These are phyloP conservation scores for Protea cynaroides DNA, from an alignment of 164 flowering plant species.

Conservation along the genomic window DNA sequence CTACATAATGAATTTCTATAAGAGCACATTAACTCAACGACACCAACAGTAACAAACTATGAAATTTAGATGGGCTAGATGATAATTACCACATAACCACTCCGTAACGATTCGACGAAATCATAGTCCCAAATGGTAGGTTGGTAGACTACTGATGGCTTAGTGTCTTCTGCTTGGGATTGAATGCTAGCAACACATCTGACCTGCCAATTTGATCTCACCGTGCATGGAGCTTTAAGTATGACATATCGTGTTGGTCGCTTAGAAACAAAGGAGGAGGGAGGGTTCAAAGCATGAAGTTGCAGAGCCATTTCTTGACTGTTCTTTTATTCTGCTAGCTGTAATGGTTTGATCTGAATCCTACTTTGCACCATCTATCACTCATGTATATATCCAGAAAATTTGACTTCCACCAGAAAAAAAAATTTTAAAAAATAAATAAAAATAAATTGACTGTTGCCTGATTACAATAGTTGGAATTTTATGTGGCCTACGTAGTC, in stretches of 20 bases:
- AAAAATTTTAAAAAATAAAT: no score
- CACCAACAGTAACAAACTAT: no score
- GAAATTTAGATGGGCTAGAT: background rate
- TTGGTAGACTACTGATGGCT: conserved; percentile 12
- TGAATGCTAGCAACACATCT: background rate
- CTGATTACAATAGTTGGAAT: no score
- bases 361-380: background rate
- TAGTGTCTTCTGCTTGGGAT: background rate
- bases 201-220: background rate
- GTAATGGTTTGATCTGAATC: background rate
- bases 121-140: conserved; percentile 23
- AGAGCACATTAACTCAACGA: background rate
- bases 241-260: background rate
- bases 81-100: conserved; percentile 5
- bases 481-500: background rate
- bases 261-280: background rate
- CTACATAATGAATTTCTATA: conserved; percentile 1
- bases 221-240: background rate
- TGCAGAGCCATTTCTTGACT: background rate
- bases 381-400: background rate
- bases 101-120: conserved; percentile 15
- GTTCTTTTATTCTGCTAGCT: background rate
- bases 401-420: no score
- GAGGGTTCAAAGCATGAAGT: background rate
- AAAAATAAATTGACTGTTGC: no score